Evolutionary conservation across 345 rosid species (phyloP).

Genomic region (Orychophragmus violaceus): DNA sequence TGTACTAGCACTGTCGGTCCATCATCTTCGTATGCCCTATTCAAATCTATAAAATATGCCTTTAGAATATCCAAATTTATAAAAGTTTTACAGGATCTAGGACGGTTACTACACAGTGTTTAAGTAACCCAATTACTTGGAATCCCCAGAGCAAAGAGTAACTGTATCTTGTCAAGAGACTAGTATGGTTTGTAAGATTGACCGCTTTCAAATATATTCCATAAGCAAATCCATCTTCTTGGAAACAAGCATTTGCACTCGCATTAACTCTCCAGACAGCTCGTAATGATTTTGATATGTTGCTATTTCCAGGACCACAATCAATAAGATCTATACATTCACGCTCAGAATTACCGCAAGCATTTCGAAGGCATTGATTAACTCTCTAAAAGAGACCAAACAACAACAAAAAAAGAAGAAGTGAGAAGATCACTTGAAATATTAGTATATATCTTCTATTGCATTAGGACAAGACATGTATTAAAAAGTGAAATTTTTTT

Average conservation of each 20-base stretch:
- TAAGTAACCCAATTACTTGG: constrained; percentile 46
- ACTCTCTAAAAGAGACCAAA: constrained; percentile 56
- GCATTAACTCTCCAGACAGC: constrained; percentile 28
- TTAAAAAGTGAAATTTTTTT: neutral
- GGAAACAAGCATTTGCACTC: constrained; percentile 50
- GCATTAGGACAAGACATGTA: neutral
- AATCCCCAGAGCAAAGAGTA: constrained; percentile 91
- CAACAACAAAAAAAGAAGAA: neutral
- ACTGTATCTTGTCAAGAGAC: constrained; percentile 49
- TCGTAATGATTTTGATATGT: neutral
- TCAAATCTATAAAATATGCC: no score
- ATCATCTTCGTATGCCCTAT: no score
- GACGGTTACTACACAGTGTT: neutral
- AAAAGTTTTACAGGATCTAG: no score
- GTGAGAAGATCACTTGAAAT: constrained; percentile 8
- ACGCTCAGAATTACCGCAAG: constrained; percentile 29
- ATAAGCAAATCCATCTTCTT: constrained; percentile 34
- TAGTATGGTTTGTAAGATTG: constrained; percentile 42
- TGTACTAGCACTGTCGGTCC: no score
- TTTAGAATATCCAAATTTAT: neutral
- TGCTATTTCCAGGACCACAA: constrained; percentile 40
- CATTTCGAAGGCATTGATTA: constrained; percentile 71
- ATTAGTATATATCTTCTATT: neutral
- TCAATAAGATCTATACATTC: constrained; percentile 48
- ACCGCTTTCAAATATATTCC: constrained; percentile 57